Evolutionary conservation across 805 yeast genomes (phyloP), one percentile per base, ranked within the genome.

Genomic region (Candida taoyuanica): DNA sequence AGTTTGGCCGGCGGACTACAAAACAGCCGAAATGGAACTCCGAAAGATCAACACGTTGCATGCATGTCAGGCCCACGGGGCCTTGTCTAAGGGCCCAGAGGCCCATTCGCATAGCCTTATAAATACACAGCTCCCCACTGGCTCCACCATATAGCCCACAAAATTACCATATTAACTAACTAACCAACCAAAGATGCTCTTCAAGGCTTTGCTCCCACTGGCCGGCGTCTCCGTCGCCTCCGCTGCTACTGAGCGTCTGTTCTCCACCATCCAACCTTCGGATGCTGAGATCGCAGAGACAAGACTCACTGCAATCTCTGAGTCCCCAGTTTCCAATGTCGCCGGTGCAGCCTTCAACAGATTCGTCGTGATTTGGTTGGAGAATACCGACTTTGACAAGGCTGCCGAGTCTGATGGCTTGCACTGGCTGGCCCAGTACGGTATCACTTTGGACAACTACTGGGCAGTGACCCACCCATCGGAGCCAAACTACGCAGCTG

Each of bases 391-490:
- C 59, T 71, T 55, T 55, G 71, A 68, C 49, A 73, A 72, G 49
- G 78, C 77, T 31, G 64, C 63, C 31, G 66, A 61, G 47, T 64
- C 71, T 51, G 55, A 62, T 7, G 71, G 68, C 37, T 55, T 73
- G 49, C 58, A 60, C 52, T 60, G 62, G 52, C 60, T 73, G 37
- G 68, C 70, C 19, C 39, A 60, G 47, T 52, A 67, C 39, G 78
- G 76, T 55, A 60, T 71, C 39, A 55, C 60, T 31, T 60, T 73
- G 49, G 62, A 59, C 57, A 73, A 73, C 65, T 72, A 73, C 64
- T 72, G 73, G 66, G 68, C 71, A 28, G 50, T 71, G 25, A 68
- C 75, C 37, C 74, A 70, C 52, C 76, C 77, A 40, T 71, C 78
- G 6, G 72, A 73, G 63, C 76, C 77, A 47, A 73, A 73, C 40